These are phyloP conservation scores for Cenchrus fungigraminus DNA, from an alignment of 176 grass and related monocot genomes.

Conservation along the genomic window DNA sequence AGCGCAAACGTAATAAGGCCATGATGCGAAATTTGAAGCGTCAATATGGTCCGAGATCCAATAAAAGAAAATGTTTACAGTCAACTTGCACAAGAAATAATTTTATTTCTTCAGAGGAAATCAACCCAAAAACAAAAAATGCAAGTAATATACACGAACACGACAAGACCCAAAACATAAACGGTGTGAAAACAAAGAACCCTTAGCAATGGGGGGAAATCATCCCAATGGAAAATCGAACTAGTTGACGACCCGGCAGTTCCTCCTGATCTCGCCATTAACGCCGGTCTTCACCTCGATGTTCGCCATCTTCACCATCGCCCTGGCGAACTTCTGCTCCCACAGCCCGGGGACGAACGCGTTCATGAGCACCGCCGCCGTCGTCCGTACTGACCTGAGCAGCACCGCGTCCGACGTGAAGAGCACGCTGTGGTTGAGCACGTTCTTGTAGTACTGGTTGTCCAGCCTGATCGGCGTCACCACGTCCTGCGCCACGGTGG, in stretches of 20 bases:
- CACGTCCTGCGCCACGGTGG: conserved; percentile 42
- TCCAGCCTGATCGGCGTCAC: conserved; percentile 33
- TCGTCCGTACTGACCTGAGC: neutral
- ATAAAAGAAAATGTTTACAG: no score
- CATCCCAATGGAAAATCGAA: no score
- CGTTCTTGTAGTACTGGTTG: conserved; percentile 50
- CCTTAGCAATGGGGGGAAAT: neutral
- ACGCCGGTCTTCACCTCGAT: conserved; percentile 1
- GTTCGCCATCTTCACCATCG: conserved; percentile 55
- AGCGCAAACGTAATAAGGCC: no score
- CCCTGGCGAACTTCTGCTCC: conserved; percentile 34
- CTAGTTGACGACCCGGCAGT: conserved; percentile 31
- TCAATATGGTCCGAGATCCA: no score
- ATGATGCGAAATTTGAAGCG: no score
- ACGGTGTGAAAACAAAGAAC: neutral
- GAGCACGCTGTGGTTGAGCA: conserved; percentile 35
- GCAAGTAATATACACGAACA: no score
- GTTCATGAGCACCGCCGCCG: neutral
- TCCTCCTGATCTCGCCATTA: conserved; percentile 45
- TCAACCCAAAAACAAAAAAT: no score
- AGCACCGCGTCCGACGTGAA: conserved; percentile 46
- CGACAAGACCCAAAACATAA: neutral
- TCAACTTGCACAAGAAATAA: no score
- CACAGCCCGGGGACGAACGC: neutral
- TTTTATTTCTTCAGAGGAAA: no score